Percentiles rank a stretch among this genome's conserved stretches.
These are phyloP conservation scores for Stephania yunnanensis DNA, from an alignment of 164 flowering plant species.

Conservation along the genomic window DNA sequence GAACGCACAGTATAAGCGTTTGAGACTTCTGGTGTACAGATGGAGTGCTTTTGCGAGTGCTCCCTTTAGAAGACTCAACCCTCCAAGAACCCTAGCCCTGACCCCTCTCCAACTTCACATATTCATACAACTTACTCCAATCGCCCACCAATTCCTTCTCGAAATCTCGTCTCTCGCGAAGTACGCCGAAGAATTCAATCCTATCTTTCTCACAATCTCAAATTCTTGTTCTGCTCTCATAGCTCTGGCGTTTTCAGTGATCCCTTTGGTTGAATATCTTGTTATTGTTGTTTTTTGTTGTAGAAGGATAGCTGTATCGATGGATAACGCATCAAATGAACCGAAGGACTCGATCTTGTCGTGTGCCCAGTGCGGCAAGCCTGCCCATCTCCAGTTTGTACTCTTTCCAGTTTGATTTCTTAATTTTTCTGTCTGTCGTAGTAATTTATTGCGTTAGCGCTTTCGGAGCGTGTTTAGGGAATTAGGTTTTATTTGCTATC, in stretches of 20 bases:
- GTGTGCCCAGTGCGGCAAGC: slow-evolving; percentile 72
- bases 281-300: not conserved
- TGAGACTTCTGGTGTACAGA: too few species aligned
- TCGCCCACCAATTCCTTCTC: not conserved
- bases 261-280: not conserved
- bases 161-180: not conserved
- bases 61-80: too few species aligned
- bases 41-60: too few species aligned
- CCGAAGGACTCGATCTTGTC: slow-evolving; percentile 32
- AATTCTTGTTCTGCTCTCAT: not conserved
- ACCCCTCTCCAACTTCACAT: too few species aligned
- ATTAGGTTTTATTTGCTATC: slow-evolving; percentile 3
- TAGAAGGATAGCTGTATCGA: slow-evolving; percentile 9
- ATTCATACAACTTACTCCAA: not conserved
- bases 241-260: not conserved
- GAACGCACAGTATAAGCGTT: too few species aligned
- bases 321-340: slow-evolving; percentile 52
- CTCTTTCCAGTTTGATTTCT: not conserved
- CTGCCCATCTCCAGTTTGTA: slow-evolving; percentile 83
- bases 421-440: too few species aligned
- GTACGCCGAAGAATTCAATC: not conserved
- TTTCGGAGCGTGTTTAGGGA: not conserved
- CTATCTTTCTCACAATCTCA: not conserved
- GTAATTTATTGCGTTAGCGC: not conserved
- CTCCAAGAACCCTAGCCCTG: too few species aligned